These are phyloP conservation scores for Ascochyta fabae DNA, from an alignment of 2,329 filamentous ascomycete species.

Conservation along the genomic window DNA sequence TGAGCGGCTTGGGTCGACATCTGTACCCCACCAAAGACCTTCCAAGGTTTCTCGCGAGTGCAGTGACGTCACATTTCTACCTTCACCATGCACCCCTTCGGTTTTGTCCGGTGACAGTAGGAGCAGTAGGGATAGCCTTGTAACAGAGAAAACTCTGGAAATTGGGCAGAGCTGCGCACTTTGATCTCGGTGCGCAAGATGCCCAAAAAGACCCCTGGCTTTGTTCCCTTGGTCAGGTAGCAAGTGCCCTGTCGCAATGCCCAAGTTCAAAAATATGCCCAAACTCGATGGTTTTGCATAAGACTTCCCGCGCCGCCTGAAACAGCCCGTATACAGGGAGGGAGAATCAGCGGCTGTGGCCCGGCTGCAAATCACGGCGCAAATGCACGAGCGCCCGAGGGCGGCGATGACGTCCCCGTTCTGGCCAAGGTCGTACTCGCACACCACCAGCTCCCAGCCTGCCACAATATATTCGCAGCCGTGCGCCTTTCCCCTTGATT, in stretches of 20 bases:
- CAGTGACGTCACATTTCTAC: constrained; percentile 30
- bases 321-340: constrained; percentile 6
- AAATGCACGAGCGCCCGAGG: background rate
- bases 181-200: background rate
- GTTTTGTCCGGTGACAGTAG: constrained; percentile 23
- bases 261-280: constrained; percentile 14
- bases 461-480: constrained; percentile 15
- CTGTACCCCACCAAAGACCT: constrained; percentile 1
- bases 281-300: constrained; percentile 2
- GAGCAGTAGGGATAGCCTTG: constrained; percentile 29
- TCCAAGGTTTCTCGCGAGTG: background rate
- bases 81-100: constrained; percentile 21
- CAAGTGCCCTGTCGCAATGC: background rate
- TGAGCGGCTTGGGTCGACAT: constrained; percentile 8
- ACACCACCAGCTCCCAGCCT: constrained; percentile 14
- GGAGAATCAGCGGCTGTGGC: constrained; percentile 2
- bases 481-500: background rate
- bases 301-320: constrained; percentile 6
- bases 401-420: constrained; percentile 14
- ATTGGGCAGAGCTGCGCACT: constrained; percentile 10
- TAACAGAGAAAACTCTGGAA: constrained; percentile 8
- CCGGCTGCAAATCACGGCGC: constrained; percentile 19
- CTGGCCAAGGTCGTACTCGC: constrained; percentile 16
- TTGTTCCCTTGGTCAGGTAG: constrained; percentile 13
- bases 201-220: background rate